Conservation (phyloP, 2,329 filamentous ascomycete genomes). For the Trichophyton benhamiae region DNA sequence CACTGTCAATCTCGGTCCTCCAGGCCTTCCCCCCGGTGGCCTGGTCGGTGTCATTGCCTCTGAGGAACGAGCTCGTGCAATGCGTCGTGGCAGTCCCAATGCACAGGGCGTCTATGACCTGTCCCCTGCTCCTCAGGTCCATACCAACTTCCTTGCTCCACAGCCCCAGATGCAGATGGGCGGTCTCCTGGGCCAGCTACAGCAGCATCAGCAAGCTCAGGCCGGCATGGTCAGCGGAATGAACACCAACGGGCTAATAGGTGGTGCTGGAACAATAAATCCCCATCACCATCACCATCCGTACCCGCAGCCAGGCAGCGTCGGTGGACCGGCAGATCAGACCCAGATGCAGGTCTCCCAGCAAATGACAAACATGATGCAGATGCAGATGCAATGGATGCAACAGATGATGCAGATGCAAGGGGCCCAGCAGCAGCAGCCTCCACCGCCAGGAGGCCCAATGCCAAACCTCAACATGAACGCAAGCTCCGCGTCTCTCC, state of each 20-base stretch:
- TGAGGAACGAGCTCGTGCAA: constrained; percentile 66
- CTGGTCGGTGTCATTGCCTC: constrained; percentile 78
- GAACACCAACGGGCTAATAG: neutral
- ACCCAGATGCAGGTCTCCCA: constrained; percentile 69
- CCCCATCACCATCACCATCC: neutral
- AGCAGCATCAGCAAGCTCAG: neutral
- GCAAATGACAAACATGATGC: constrained; percentile 79
- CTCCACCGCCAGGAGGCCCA: constrained; percentile 1
- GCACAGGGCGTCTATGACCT: constrained; percentile 33
- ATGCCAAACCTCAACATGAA: constrained; percentile 18
- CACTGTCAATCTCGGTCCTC: constrained; percentile 19
- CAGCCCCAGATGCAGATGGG: constrained; percentile 3
- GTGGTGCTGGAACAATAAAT: neutral
- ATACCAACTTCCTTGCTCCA: neutral
- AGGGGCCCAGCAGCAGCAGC: constrained; percentile 25
- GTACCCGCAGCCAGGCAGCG: neutral
- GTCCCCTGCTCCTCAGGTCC: constrained; percentile 4
- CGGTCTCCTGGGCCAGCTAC: neutral
- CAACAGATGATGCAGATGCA: constrained; percentile 56
- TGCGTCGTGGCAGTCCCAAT: constrained; percentile 67
- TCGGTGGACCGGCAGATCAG: constrained; percentile 43
- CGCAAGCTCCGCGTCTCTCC: constrained; percentile 18
- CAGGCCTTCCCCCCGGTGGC: constrained; percentile 54
- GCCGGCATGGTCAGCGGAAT: neutral
- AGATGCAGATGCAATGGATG: constrained; percentile 93